Percentiles rank a stretch among this genome's conserved stretches.
Conservation (phyloP, 805 yeast genomes). For the Cyberlindnera nakhonratchasimensis region DNA sequence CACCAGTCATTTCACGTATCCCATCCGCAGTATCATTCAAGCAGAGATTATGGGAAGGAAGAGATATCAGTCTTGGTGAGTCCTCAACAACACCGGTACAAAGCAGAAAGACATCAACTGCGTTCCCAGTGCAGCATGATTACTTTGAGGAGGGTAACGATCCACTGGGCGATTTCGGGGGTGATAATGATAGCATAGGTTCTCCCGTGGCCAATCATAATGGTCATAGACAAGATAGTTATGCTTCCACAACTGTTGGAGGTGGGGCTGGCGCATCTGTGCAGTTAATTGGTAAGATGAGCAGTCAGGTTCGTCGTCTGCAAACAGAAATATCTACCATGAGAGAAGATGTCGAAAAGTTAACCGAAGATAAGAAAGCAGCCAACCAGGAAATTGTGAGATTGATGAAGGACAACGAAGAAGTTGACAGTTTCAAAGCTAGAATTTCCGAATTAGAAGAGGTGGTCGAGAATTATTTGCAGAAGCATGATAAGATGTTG, state of each 20-base stretch:
- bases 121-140: constrained; percentile 10
- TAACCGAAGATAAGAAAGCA: constrained; percentile 55
- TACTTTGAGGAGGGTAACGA: constrained; percentile 16
- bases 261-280: constrained; percentile 36
- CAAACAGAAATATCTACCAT: constrained; percentile 72
- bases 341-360: constrained; percentile 55
- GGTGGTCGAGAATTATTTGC: constrained; percentile 24
- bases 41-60: constrained; percentile 23
- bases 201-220: constrained; percentile 22
- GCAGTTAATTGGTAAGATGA: constrained; percentile 71
- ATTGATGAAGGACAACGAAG: constrained; percentile 53
- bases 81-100: constrained; percentile 45
- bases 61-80: constrained; percentile 42
- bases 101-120: constrained; percentile 25
- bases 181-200: constrained; percentile 16
- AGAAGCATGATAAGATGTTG: constrained; percentile 52
- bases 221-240: constrained; percentile 9
- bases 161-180: constrained; percentile 13
- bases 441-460: constrained; percentile 39
- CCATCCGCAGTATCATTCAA: constrained; percentile 22
- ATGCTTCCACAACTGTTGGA: constrained; percentile 11
- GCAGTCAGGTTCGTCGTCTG: constrained; percentile 70
- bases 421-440: constrained; percentile 32
- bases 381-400: constrained; percentile 66
- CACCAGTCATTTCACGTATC: constrained; percentile 12